These are phyloP conservation scores for Saccharomycopsis sp. DNA, from an alignment of 805 yeast genomes.

Conservation along the genomic window DNA sequence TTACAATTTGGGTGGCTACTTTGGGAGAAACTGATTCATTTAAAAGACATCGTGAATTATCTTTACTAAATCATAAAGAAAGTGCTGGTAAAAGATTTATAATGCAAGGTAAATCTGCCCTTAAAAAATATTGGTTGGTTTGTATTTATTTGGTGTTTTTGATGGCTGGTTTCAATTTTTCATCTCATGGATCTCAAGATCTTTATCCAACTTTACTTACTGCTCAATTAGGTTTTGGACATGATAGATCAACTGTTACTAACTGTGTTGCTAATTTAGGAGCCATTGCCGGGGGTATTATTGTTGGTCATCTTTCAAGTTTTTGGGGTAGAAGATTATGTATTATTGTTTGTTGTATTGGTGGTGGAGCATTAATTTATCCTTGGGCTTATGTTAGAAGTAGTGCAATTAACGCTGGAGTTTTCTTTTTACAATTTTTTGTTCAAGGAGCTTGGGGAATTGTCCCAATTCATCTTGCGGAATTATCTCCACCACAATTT, in stretches of 20 bases:
- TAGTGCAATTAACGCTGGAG: constrained; percentile 37
- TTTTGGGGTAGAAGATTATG: constrained; percentile 52
- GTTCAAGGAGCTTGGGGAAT: constrained; percentile 74
- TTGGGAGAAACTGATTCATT: constrained; percentile 57
- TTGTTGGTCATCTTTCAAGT: constrained; percentile 47
- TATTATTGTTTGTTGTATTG: constrained; percentile 36
- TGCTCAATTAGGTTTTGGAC: constrained; percentile 37
- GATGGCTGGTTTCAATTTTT: constrained; percentile 62
- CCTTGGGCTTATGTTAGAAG: constrained; percentile 44
- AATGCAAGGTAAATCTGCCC: constrained; percentile 22
- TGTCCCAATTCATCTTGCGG: constrained; percentile 53
- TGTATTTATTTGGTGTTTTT: constrained; percentile 45
- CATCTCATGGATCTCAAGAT: constrained; percentile 69
- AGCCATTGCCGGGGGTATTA: constrained; percentile 54
- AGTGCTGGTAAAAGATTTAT: constrained; percentile 2
- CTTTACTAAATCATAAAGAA: constrained; percentile 14
- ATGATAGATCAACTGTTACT: constrained; percentile 44
- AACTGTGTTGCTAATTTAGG: constrained; percentile 57
- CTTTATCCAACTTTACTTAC: constrained; percentile 54
- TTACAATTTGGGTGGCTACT: constrained; percentile 45
- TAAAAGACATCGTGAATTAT: constrained; percentile 24
- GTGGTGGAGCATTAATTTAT: constrained; percentile 51
- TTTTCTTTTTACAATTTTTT: constrained; percentile 51
- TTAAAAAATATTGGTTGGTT: constrained; percentile 49
- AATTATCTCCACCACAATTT: constrained; percentile 56